A percentile compares a stretch with the other conserved stretches of the same genome.
Evolutionary conservation across 495 filamentous ascomycete genomes (phyloP).

Genomic region (Aspergillus saccharolyticus): DNA sequence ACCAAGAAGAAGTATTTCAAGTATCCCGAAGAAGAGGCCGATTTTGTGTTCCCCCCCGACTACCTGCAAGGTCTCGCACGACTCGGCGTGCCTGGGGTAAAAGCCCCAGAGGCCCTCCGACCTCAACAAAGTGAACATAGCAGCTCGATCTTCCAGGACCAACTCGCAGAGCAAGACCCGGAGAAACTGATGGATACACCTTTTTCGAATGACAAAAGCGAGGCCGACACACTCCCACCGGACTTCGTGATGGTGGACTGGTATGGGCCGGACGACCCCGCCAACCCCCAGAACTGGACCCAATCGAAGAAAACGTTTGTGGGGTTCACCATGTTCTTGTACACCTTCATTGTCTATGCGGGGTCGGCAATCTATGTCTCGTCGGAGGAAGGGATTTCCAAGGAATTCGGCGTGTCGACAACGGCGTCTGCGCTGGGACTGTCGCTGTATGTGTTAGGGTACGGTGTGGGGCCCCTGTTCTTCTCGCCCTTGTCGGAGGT

Average conservation of each 20-base stretch:
- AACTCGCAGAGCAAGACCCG: neutral
- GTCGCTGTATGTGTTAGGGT: slow-evolving; percentile 51
- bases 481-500: slow-evolving; percentile 44
- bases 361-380: slow-evolving; percentile 30
- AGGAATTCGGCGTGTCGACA: slow-evolving; percentile 36
- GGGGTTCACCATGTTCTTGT: slow-evolving; percentile 26
- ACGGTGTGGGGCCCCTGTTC: slow-evolving; percentile 39
- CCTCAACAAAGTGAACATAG: neutral
- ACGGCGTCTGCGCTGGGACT: slow-evolving; percentile 43
- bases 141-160: neutral
- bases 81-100: neutral
- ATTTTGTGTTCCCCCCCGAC: neutral
- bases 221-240: neutral
- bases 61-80: neutral
- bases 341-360: slow-evolving; percentile 36
- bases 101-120: neutral
- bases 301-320: slow-evolving; percentile 21
- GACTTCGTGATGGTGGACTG: slow-evolving; percentile 47
- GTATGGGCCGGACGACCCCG: slow-evolving; percentile 49
- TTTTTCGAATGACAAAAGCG: neutral
- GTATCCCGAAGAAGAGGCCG: neutral
- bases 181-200: neutral
- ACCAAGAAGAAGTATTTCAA: neutral
- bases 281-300: slow-evolving; percentile 54
- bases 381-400: slow-evolving; percentile 27